Evolutionary conservation across 2,329 filamentous ascomycete genomes (phyloP).

Genomic region (Rasamsonia emersonii): DNA sequence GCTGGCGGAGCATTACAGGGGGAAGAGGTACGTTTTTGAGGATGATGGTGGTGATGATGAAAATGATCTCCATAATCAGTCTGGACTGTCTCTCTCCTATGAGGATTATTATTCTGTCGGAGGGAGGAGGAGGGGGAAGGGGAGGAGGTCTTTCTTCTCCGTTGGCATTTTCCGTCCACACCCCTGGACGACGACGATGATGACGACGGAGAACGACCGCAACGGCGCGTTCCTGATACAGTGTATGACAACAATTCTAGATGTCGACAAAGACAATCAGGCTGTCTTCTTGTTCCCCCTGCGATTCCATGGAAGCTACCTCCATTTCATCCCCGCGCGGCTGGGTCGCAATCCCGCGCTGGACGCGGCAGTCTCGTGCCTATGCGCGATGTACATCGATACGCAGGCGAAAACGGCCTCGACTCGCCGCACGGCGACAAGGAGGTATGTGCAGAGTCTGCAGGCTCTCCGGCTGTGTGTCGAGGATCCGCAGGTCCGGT

Average conservation of each 20-base stretch:
- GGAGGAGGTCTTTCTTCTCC: no score
- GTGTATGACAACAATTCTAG: background rate
- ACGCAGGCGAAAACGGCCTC: background rate
- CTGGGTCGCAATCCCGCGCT: constrained; percentile 4
- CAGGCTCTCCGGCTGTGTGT: constrained; percentile 4
- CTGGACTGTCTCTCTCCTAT: no score
- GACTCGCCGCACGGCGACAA: background rate
- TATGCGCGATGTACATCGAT: constrained; percentile 4
- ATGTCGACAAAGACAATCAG: no score
- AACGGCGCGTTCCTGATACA: no score
- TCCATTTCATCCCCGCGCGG: constrained; percentile 4
- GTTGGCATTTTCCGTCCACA: no score
- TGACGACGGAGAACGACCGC: no score
- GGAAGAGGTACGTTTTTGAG: constrained; percentile 6
- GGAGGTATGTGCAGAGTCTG: constrained; percentile 3
- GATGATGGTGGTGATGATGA: constrained; percentile 1
- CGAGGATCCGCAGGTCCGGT: background rate
- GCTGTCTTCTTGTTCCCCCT: no score
- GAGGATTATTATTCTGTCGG: no score
- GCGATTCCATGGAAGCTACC: constrained; percentile 4
- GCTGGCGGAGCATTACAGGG: constrained; percentile 3
- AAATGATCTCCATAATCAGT: background rate
- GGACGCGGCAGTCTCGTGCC: constrained; percentile 3
- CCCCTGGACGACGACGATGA: no score
- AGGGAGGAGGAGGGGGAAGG: constrained; percentile 1